Evolutionary conservation across 176 grass and related monocot species (phyloP), one percentile per base, ranked within the genome.

Genomic region (Hordeum marinum): DNA sequence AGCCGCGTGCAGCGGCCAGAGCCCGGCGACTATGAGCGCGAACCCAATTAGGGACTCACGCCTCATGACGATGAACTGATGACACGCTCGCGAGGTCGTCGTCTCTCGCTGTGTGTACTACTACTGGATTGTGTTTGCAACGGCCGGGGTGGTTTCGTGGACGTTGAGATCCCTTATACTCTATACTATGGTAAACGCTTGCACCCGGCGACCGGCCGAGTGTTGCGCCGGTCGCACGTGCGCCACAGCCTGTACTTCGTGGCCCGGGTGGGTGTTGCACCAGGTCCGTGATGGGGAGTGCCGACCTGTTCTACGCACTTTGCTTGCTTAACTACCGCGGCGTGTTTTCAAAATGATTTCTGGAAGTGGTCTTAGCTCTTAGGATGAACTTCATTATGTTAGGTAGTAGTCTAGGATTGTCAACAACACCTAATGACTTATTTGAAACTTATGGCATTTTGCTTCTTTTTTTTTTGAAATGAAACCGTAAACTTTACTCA

Each of bases 41-140:
- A 66, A n/a, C 77, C 29, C 43, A 20, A 88, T 11, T 29, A 68
- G 46, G 24, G 26, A 37, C 64, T 24, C 79, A 37, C 8, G 39
- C 76, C 21, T 41, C 91, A 87, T 91, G 46, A 87, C 89, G 46
- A 46, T 57, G 18, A 54, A 52, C 18, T 57, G 54, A 21, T 37
- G 65, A 23, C 21, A 36, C 68, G 27, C 9, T 23, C 63, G 79
- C 29, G 27, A 20, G 15, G 26, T 34, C 17, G 64, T 37, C 31
- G 32, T 34, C 17, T 20, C 31, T 36, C 7, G 31, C 15, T 67
- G 6, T 18, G 5, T 10, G 34, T n/a, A n/a, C 6, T 26, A 6
- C n/a, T n/a, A n/a, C n/a, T n/a, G n/a, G n/a, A n/a, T 72, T 5
- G 21, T 25, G 68, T 70, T 41, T 70, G 35, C 18, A 69, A 23